Evolutionary conservation across 331 rosid species (phyloP).

Genomic region (Prunus yedoensis): DNA sequence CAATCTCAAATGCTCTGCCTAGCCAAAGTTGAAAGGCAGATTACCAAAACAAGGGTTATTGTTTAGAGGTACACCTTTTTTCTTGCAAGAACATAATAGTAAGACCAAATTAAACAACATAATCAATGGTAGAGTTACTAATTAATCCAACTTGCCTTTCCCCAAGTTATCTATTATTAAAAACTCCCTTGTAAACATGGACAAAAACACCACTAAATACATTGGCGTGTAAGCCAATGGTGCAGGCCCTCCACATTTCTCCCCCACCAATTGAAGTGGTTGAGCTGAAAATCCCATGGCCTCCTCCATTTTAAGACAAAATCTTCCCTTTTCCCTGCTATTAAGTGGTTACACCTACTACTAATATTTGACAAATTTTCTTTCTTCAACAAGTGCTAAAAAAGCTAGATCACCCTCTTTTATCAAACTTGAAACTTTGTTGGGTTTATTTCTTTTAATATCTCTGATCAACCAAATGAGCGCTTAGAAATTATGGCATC

Average conservation of each 20-base stretch:
- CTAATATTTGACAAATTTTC: constrained; percentile 8
- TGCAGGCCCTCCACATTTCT: constrained; percentile 20
- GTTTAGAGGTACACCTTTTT: constrained; percentile 8
- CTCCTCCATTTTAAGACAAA: constrained; percentile 9
- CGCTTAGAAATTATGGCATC: constrained; percentile 17
- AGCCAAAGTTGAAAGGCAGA: constrained; percentile 2
- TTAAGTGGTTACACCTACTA: constrained; percentile 36
- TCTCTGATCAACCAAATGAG: constrained; percentile 20
- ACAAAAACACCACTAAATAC: constrained; percentile 3
- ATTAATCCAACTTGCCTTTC: neutral
- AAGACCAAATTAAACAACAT: constrained; percentile 7
- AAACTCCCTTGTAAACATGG: constrained; percentile 8
- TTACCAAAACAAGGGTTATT: constrained; percentile 2
- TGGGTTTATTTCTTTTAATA: neutral
- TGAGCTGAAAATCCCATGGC: constrained; percentile 35
- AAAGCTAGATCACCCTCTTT: constrained; percentile 16
- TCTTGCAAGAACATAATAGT: neutral
- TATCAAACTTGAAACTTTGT: constrained; percentile 15
- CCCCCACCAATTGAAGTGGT: constrained; percentile 59
- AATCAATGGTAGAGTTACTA: constrained; percentile 6
- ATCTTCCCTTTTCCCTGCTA: constrained; percentile 8
- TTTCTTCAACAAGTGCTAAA: constrained; percentile 17
- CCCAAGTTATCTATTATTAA: constrained; percentile 16
- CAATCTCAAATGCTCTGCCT: neutral
- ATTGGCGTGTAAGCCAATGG: constrained; percentile 55